Evolutionary conservation across 2,329 filamentous ascomycete species (phyloP), one percentile per base, ranked within the genome.

Genomic region (Ceratocystis colombiana): DNA sequence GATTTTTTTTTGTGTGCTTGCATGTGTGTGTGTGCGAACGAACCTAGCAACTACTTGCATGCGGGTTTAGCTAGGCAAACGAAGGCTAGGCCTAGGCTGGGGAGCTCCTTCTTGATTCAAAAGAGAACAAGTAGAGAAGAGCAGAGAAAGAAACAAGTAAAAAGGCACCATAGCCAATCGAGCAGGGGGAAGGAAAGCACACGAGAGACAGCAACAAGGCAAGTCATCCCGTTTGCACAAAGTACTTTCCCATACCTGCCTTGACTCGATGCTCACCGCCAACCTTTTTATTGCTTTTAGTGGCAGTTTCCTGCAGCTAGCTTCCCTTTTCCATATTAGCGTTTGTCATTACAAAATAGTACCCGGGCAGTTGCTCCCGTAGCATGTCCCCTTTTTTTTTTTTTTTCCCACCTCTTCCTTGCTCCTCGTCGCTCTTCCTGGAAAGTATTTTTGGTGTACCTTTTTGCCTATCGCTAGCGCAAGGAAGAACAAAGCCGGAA

Each of bases 401-500:
- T 4, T 57, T 28, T 57, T 57, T 57, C 6, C 7, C 37, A 41
- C 10, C 7, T 30, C 30, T 55, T 57, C 17, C 33, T 57, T 28
- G 25, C 30, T 57, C 15, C 17, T 12, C 17, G 22, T 57, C 30
- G 12, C 30, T 57, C 30, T 57, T n/a, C 22, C 28, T 15, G 17
- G 22, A 7, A 57, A 17, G 53, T 57, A 57, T 57, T 57, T 57
- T 57, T 57, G 53, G 53, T n/a, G 53, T 57, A 57, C 25, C 53
- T 57, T 57, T 57, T 57, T 57, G 53, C 22, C 53, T 17, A 28
- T 57, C 4, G 12, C 17, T 57, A 57, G 53, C 53, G 53, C 53
- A 57, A 28, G 22, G 53, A 30, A 57, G 53, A 57, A 57, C 53
- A 57, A 57, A 57, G 53, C 53, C 53, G 53, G 53, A 57, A 57